These are phyloP conservation scores for Zopfia rhizophila DNA, from an alignment of 2,329 filamentous ascomycete genomes.

Conservation along the genomic window DNA sequence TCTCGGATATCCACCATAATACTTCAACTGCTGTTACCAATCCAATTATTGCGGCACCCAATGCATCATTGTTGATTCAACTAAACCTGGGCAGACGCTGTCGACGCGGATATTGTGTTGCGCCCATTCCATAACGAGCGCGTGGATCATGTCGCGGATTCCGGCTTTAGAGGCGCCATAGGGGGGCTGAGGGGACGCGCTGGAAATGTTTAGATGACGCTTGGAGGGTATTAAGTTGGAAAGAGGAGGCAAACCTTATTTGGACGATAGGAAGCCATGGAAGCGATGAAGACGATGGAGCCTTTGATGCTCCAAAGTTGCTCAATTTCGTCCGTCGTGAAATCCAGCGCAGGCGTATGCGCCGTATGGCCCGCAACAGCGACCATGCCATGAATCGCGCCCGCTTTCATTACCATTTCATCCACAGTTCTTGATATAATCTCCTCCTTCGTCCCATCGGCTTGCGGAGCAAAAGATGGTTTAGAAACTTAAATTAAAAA, in stretches of 20 bases:
- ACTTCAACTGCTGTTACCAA: conserved; percentile 67
- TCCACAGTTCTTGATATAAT: conserved; percentile 59
- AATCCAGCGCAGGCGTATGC: conserved; percentile 63
- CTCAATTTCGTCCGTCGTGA: conserved; percentile 60
- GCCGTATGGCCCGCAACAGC: conserved; percentile 63
- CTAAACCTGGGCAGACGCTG: conserved; percentile 48
- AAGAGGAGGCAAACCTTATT: conserved; percentile 48
- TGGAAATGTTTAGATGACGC: conserved; percentile 9
- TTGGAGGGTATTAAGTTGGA: neutral
- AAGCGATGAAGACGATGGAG: conserved; percentile 59
- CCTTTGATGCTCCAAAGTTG: conserved; percentile 58
- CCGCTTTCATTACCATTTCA: conserved; percentile 55
- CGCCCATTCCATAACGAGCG: conserved; percentile 54
- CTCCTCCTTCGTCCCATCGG: conserved; percentile 60
- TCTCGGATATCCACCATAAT: conserved; percentile 67
- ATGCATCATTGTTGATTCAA: conserved; percentile 54
- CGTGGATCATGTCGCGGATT: conserved; percentile 57
- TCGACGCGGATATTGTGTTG: conserved; percentile 52
- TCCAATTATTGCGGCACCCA: conserved; percentile 63
- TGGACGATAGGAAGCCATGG: conserved; percentile 60
- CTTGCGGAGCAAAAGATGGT: conserved; percentile 54
- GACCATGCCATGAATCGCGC: conserved; percentile 62
- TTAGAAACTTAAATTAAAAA: conserved; percentile 53
- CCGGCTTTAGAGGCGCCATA: conserved; percentile 60
- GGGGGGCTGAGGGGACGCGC: conserved; percentile 51